Conservation (phyloP, 164 flowering plant species). For the Tinospora cordifolia region DNA sequence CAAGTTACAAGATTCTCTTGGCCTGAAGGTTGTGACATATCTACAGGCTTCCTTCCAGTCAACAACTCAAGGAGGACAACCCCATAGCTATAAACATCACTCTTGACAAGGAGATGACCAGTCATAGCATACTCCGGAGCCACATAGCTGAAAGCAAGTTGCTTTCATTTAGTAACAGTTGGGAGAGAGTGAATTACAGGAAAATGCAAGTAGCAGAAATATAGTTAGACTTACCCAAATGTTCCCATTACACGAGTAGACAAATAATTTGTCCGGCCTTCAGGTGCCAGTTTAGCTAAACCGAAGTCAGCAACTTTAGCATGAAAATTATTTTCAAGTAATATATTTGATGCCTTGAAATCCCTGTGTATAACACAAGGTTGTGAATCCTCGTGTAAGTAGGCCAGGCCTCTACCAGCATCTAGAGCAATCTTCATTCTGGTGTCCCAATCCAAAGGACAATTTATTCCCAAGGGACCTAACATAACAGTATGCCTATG, state of each 20-base stretch:
- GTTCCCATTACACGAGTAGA: slow-evolving; percentile 99
- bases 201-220: slow-evolving; percentile 2
- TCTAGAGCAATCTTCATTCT: slow-evolving; percentile 99
- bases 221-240: slow-evolving; percentile 58
- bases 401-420: slow-evolving; percentile 98
- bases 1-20: slow-evolving; percentile 97
- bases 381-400: slow-evolving; percentile 95
- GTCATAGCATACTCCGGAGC: slow-evolving; percentile 99
- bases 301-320: slow-evolving; percentile 99
- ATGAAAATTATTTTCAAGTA: slow-evolving; percentile 84
- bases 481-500: slow-evolving; percentile 11
- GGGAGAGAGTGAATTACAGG: not conserved
- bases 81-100: slow-evolving; percentile 97
- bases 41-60: slow-evolving; percentile 93
- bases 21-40: slow-evolving; percentile 93
- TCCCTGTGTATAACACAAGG: slow-evolving; percentile 97
- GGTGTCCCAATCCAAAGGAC: slow-evolving; percentile 91
- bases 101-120: slow-evolving; percentile 90
- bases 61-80: slow-evolving; percentile 93
- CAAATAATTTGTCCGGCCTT: slow-evolving; percentile 69
- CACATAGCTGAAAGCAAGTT: slow-evolving; percentile 60
- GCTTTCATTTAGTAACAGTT: not conserved
- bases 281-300: slow-evolving; percentile 94
- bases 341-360: slow-evolving; percentile 92
- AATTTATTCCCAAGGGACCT: slow-evolving; percentile 82